Evolutionary conservation across 1,139 yeast species (phyloP).

Genomic region (Nakaseomyces sp.): DNA sequence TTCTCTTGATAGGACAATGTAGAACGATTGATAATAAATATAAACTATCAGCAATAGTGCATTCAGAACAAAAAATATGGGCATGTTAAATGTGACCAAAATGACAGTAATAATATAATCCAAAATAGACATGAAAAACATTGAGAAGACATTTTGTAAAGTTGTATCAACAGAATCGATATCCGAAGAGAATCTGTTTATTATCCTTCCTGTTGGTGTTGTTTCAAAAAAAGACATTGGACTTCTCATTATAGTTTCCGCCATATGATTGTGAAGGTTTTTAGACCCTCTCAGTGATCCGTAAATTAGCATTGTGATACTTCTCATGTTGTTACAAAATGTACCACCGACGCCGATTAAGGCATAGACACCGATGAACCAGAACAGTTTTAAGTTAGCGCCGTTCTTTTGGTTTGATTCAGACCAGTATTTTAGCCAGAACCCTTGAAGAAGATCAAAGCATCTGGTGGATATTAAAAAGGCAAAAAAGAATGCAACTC

Average conservation of each 20-base stretch:
- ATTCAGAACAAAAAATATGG: conserved; percentile 41
- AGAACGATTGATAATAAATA: conserved; percentile 45
- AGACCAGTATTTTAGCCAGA: conserved; percentile 57
- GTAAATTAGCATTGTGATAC: conserved; percentile 48
- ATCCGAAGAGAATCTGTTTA: conserved; percentile 65
- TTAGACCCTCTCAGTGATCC: conserved; percentile 60
- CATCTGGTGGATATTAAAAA: conserved; percentile 39
- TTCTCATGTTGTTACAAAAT: conserved; percentile 42
- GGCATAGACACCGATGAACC: conserved; percentile 54
- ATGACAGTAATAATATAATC: conserved; percentile 42
- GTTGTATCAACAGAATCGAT: conserved; percentile 51
- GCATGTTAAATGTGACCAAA: conserved; percentile 45
- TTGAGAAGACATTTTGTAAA: conserved; percentile 40
- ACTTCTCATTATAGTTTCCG: conserved; percentile 50
- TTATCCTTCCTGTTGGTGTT: conserved; percentile 68
- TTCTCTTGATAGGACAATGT: conserved; percentile 47
- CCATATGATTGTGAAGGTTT: conserved; percentile 55
- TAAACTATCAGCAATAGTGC: conserved; percentile 38
- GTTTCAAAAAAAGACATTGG: conserved; percentile 77
- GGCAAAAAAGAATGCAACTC: conserved; percentile 40
- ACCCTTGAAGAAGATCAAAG: conserved; percentile 42
- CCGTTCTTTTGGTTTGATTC: conserved; percentile 43
- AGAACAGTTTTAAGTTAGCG: conserved; percentile 38
- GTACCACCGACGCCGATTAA: conserved; percentile 48
- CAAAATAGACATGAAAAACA: conserved; percentile 38